phyloP scores from a whole-genome alignment of 805 yeast species.

The Scheffersomyces lignosus region DNA sequence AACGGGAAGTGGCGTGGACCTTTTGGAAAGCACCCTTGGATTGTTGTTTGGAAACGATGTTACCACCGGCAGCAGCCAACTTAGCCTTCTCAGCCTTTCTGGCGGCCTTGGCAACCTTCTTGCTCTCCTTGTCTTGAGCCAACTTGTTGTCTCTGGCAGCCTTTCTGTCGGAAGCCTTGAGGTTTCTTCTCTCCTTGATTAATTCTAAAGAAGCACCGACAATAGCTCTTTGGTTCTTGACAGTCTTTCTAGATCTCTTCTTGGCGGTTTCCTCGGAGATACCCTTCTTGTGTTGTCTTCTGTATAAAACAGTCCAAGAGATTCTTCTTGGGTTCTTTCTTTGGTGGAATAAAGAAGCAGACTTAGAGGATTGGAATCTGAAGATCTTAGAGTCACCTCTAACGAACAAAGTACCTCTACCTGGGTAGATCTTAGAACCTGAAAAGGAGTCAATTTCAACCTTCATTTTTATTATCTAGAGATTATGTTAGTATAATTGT shows the following conservation, averaged over 20 bases:
- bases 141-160: conserved; percentile 93
- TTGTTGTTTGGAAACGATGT: conserved; percentile 87
- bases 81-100: conserved; percentile 94
- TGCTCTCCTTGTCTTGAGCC: conserved; percentile 79
- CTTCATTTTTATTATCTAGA: conserved; percentile 67
- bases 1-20: conserved; percentile 96
- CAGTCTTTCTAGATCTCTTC: conserved; percentile 96
- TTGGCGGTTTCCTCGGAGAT: conserved; percentile 96
- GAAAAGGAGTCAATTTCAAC: conserved; percentile 99
- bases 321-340: conserved; percentile 99
- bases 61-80: conserved; percentile 69
- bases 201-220: conserved; percentile 99
- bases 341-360: conserved; percentile 97
- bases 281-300: conserved; percentile 99
- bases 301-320: conserved; percentile 98
- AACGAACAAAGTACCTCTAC: conserved; percentile 98
- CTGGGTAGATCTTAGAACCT: conserved; percentile 99
- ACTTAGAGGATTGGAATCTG: conserved; percentile 98
- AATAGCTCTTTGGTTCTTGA: conserved; percentile 98
- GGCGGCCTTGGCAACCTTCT: conserved; percentile 88
- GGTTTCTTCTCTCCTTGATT: conserved; percentile 95
- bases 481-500: conserved; percentile 30
- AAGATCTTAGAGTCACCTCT: conserved; percentile 99
- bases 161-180: conserved; percentile 96
- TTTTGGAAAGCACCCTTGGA: conserved; percentile 98